A percentile compares a stretch with the other conserved stretches of the same genome.
These are phyloP conservation scores for Thalassiosira hispida DNA, from an alignment of 352 stramenopile species.

Conservation along the genomic window DNA sequence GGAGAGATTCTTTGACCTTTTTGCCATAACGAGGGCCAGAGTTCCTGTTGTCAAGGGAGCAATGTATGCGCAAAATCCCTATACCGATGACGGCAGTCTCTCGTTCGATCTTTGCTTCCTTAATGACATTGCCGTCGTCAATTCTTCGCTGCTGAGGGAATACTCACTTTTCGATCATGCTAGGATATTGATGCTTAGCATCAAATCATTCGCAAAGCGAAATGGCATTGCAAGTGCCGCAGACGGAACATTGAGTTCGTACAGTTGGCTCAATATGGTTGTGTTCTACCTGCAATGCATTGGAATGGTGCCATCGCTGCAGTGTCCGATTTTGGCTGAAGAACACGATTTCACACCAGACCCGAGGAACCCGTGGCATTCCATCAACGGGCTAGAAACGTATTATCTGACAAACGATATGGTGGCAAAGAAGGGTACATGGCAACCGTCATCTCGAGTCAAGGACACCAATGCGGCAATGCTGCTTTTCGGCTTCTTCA, in stretches of 20 bases:
- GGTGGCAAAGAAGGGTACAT: constrained; percentile 38
- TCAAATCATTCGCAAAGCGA: constrained; percentile 78
- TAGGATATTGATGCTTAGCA: constrained; percentile 66
- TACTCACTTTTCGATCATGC: constrained; percentile 77
- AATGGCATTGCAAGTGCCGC: constrained; percentile 63
- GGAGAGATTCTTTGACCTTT: constrained; percentile 51
- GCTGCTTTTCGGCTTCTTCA: constrained; percentile 80
- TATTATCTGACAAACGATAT: constrained; percentile 57
- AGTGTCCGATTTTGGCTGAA: constrained; percentile 59
- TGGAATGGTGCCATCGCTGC: constrained; percentile 72
- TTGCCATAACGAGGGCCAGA: constrained; percentile 60
- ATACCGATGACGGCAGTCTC: constrained; percentile 58
- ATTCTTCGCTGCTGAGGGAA: constrained; percentile 72
- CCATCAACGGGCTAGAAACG: constrained; percentile 72
- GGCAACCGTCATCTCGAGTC: constrained; percentile 46
- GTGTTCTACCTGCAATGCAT: constrained; percentile 83
- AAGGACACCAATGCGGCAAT: constrained; percentile 46
- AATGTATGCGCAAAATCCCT: constrained; percentile 64
- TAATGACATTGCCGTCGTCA: constrained; percentile 84
- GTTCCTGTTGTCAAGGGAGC: constrained; percentile 74
- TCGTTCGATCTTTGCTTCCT: constrained; percentile 83
- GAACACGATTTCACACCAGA: constrained; percentile 42
- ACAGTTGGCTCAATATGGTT: constrained; percentile 82
- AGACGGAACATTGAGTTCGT: constrained; percentile 69
- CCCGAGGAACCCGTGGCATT: constrained; percentile 64